Evolutionary conservation across 2,329 filamentous ascomycete genomes (phyloP).

Genomic region (Phoma sp.): DNA sequence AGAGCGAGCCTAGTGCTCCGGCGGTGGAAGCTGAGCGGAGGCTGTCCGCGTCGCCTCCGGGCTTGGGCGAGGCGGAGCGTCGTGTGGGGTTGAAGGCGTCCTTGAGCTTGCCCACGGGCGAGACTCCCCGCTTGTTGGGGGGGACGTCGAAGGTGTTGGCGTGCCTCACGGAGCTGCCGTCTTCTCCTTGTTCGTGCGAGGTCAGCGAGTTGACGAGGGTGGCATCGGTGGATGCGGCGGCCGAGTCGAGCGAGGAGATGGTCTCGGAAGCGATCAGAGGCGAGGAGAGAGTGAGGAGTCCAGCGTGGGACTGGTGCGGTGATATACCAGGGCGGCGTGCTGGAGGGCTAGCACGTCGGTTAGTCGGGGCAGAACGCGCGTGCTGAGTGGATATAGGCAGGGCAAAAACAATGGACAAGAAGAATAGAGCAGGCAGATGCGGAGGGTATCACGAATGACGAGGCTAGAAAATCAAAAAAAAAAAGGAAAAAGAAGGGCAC

Average conservation of each 20-base stretch:
- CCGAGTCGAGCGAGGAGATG: constrained; percentile 41
- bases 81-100: constrained; percentile 66
- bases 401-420: constrained; percentile 3
- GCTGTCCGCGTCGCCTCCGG: constrained; percentile 42
- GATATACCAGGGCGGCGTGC: constrained; percentile 50
- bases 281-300: constrained; percentile 58
- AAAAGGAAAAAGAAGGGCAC: neutral
- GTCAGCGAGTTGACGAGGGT: constrained; percentile 41
- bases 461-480: neutral
- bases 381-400: constrained; percentile 17
- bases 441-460: constrained; percentile 6
- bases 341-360: constrained; percentile 35
- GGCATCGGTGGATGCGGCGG: constrained; percentile 38
- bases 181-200: constrained; percentile 28
- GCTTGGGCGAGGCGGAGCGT: constrained; percentile 39
- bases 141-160: constrained; percentile 43
- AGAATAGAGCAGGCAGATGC: neutral
- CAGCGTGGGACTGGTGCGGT: constrained; percentile 57
- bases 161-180: constrained; percentile 27
- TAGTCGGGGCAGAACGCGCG: constrained; percentile 32
- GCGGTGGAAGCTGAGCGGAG: constrained; percentile 48
- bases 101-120: constrained; percentile 73
- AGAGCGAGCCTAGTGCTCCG: constrained; percentile 50
- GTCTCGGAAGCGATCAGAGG: constrained; percentile 53
- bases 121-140: constrained; percentile 64